These are phyloP conservation scores for Loxodes magnus DNA, from an alignment of 73 alveolate genomes.

Conservation along the genomic window DNA sequence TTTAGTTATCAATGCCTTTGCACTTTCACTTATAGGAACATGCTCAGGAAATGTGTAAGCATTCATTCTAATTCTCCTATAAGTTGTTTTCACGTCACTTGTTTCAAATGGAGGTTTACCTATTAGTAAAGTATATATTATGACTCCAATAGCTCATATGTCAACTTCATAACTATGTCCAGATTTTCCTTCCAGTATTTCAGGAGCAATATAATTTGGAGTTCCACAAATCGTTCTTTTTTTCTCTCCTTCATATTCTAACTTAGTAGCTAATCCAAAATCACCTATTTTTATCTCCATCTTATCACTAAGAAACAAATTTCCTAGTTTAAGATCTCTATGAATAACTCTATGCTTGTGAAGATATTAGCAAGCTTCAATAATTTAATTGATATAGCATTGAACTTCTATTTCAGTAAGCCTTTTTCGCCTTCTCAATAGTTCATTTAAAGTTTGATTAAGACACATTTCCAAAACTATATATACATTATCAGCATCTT, in stretches of 20 bases:
- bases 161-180: constrained; percentile 88
- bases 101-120: constrained; percentile 88
- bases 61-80: constrained; percentile 49
- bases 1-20: constrained; percentile 46
- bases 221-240: constrained; percentile 80
- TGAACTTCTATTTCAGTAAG: constrained; percentile 42
- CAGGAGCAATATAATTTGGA: constrained; percentile 83
- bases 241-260: constrained; percentile 68
- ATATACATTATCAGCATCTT: constrained; percentile 46
- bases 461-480: constrained; percentile 37
- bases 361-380: constrained; percentile 38
- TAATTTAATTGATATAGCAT: constrained; percentile 32
- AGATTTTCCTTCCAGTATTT: constrained; percentile 44
- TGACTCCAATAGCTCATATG: constrained; percentile 75
- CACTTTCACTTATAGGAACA: constrained; percentile 73
- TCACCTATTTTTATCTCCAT: constrained; percentile 69
- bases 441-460: constrained; percentile 38
- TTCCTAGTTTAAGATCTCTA: constrained; percentile 66
- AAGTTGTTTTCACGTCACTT: constrained; percentile 62
- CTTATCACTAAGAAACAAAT: constrained; percentile 57
- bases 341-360: constrained; percentile 52
- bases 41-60: constrained; percentile 57
- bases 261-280: constrained; percentile 67
- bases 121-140: constrained; percentile 51
- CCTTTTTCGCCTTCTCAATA: constrained; percentile 29